Evolutionary conservation across 2,329 filamentous ascomycete genomes (phyloP).

Genomic region (Xylariaceae sp.): DNA sequence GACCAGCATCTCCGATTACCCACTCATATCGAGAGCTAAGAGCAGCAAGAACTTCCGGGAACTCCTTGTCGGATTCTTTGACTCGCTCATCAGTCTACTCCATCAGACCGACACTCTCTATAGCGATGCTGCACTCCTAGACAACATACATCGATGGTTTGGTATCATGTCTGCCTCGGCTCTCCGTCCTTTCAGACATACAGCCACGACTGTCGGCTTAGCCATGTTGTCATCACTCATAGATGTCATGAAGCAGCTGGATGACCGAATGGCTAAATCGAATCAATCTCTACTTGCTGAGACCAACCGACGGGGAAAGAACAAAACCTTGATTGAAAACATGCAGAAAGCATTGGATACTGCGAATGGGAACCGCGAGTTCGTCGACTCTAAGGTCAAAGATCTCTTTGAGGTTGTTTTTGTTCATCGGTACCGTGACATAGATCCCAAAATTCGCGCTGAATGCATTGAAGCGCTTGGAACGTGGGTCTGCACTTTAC

Average conservation of each 20-base stretch:
- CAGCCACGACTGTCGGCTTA: slow-evolving; percentile 79
- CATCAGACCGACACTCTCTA: slow-evolving; percentile 82
- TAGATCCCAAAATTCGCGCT: slow-evolving; percentile 81
- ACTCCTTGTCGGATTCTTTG: slow-evolving; percentile 74
- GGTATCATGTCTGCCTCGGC: slow-evolving; percentile 84
- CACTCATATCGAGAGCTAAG: slow-evolving; percentile 78
- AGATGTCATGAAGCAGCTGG: slow-evolving; percentile 65
- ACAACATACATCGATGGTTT: slow-evolving; percentile 88
- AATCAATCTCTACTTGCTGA: slow-evolving; percentile 77
- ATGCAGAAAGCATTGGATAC: slow-evolving; percentile 70
- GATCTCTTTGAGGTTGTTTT: slow-evolving; percentile 92
- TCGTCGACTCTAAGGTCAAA: slow-evolving; percentile 67
- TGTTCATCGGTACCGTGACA: slow-evolving; percentile 90
- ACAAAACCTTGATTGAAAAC: slow-evolving; percentile 72
- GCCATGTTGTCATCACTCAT: slow-evolving; percentile 77
- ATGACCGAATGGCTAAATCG: slow-evolving; percentile 68
- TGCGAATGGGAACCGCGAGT: slow-evolving; percentile 64
- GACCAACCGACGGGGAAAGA: slow-evolving; percentile 64
- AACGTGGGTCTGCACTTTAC: slow-evolving; percentile 80
- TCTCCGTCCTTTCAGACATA: slow-evolving; percentile 88
- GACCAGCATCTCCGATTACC: slow-evolving; percentile 73
- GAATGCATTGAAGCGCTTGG: slow-evolving; percentile 87
- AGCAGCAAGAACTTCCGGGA: slow-evolving; percentile 74
- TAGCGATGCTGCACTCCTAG: slow-evolving; percentile 70
- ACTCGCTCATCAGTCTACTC: slow-evolving; percentile 69